Conservation (phyloP, 176 grass and related monocot genomes). For the Paspalum notatum region DNA sequence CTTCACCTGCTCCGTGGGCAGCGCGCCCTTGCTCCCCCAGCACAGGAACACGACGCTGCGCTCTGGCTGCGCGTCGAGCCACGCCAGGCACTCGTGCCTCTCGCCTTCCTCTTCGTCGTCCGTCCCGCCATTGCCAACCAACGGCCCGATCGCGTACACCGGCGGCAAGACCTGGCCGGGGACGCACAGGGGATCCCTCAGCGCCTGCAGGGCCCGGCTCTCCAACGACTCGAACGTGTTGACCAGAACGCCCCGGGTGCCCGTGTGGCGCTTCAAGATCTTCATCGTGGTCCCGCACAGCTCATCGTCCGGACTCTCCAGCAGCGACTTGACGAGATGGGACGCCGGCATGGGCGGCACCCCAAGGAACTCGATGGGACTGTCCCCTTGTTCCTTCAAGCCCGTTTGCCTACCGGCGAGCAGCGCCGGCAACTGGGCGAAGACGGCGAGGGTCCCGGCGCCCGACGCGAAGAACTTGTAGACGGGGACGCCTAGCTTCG, state of each 20-base stretch:
- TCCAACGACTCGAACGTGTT: slow-evolving; percentile 33
- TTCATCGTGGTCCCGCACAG: not conserved
- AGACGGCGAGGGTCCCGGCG: slow-evolving; percentile 11
- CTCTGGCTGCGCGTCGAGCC: slow-evolving; percentile 36
- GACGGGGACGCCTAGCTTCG: slow-evolving; percentile 5
- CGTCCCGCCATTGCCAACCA: not conserved
- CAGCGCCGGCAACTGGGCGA: not conserved
- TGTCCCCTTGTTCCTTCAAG: not conserved
- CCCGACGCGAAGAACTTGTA: slow-evolving; percentile 37
- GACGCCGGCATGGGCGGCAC: not conserved
- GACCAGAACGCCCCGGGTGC: not conserved
- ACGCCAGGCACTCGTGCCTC: slow-evolving; percentile 25
- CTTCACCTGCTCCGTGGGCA: not conserved
- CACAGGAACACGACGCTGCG: slow-evolving; percentile 46
- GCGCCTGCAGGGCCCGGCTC: not conserved
- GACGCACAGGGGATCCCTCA: not conserved
- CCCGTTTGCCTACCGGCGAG: not conserved
- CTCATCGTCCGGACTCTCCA: slow-evolving; percentile 25
- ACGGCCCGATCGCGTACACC: slow-evolving; percentile 7
- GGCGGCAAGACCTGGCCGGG: not conserved
- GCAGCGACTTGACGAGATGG: not conserved
- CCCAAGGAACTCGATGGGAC: not conserved
- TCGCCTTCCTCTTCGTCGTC: fast-evolving
- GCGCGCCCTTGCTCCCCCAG: slow-evolving; percentile 40
- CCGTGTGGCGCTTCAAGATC: not conserved